Evolutionary conservation across 2,329 filamentous ascomycete genomes (phyloP).

Genomic region (Alternaria sp.): DNA sequence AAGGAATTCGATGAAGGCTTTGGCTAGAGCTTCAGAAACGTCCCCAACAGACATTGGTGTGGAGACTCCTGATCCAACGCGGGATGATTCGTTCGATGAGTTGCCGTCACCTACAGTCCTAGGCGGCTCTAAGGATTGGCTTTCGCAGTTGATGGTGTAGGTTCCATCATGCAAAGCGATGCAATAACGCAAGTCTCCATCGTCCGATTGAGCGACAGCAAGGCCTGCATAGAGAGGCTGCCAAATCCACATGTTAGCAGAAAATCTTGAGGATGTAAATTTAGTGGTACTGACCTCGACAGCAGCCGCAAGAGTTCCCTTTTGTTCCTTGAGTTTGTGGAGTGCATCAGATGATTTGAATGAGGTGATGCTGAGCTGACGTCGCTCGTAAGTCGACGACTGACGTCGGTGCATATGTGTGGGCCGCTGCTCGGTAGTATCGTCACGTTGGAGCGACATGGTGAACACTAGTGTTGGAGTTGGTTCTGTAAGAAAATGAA

Average conservation of each 20-base stretch:
- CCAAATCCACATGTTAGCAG: constrained; percentile 8
- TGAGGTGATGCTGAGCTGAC: constrained; percentile 11
- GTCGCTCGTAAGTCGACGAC: constrained; percentile 10
- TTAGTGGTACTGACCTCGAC: constrained; percentile 6
- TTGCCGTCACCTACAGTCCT: not conserved
- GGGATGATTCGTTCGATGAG: constrained; percentile 15
- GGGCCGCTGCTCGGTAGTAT: constrained; percentile 4
- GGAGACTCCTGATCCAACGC: constrained; percentile 15
- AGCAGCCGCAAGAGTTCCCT: constrained; percentile 9
- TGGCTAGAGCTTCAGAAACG: constrained; percentile 53
- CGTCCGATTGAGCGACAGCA: constrained; percentile 62
- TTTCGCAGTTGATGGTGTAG: constrained; percentile 76
- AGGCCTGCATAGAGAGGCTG: constrained; percentile 67
- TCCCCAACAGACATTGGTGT: constrained; percentile 20
- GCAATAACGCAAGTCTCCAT: constrained; percentile 59
- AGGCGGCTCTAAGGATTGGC: constrained; percentile 42
- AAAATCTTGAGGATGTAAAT: not conserved
- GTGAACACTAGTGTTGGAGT: not conserved
- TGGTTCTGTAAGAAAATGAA: not conserved
- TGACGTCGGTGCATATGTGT: constrained; percentile 1
- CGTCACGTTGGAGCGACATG: constrained; percentile 13
- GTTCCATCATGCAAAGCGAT: constrained; percentile 77
- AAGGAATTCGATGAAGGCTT: constrained; percentile 67
- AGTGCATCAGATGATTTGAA: constrained; percentile 13
- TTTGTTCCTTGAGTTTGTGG: constrained; percentile 13